phyloP scores from a whole-genome alignment of 208 protist species.

The Wallacemonas sp. region DNA sequence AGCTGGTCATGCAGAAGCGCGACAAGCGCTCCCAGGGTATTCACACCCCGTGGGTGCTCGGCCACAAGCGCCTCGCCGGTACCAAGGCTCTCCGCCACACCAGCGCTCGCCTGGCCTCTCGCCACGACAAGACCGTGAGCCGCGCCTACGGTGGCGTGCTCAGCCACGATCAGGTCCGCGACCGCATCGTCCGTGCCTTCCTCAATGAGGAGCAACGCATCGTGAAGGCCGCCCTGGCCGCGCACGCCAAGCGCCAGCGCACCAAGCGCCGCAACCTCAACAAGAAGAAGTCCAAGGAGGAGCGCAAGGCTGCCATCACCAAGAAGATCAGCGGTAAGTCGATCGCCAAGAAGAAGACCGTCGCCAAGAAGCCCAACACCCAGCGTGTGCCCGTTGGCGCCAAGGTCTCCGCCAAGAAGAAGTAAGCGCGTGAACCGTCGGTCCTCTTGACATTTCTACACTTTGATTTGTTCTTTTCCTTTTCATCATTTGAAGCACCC shows the following conservation, averaged over 20 bases:
- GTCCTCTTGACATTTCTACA: constrained; percentile 11
- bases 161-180: constrained; percentile 94
- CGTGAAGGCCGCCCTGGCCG: constrained; percentile 92
- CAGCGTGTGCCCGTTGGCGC: constrained; percentile 58
- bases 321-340: constrained; percentile 28
- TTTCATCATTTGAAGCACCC: constrained; percentile 63
- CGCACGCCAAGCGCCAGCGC: constrained; percentile 66
- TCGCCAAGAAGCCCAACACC: constrained; percentile 31
- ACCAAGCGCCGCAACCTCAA: constrained; percentile 62
- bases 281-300: constrained; percentile 68
- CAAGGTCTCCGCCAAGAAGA: constrained; percentile 57
- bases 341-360: constrained; percentile 41
- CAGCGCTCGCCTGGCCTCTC: constrained; percentile 77
- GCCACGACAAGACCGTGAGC: constrained; percentile 94
- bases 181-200: constrained; percentile 98
- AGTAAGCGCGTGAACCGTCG: constrained; percentile 31
- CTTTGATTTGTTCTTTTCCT: constrained; percentile 10
- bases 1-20: constrained; percentile 94
- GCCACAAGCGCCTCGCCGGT: constrained; percentile 90
- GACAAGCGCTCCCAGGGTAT: constrained; percentile 93
- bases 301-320: constrained; percentile 35
- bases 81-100: constrained; percentile 92
- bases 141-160: constrained; percentile 97
- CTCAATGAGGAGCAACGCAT: constrained; percentile 99
- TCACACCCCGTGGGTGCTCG: constrained; percentile 93